Conservation (phyloP, 2,329 filamentous ascomycete species). For the Claviceps maximensis region DNA sequence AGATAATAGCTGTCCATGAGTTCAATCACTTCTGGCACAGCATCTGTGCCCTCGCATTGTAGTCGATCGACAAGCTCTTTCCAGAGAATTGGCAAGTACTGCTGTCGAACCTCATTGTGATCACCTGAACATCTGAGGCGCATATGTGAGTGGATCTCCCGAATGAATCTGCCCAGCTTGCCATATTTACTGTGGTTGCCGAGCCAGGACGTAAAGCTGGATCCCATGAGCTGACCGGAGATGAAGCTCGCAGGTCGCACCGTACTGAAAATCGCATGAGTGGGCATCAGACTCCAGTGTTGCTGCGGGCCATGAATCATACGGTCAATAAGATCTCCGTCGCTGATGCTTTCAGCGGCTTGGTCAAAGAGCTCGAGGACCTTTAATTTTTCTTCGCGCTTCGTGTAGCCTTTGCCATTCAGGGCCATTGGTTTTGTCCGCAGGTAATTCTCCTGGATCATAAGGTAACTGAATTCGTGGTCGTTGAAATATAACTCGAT, state of each 20-base stretch:
- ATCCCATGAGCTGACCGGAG: conserved; percentile 61
- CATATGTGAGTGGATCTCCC: conserved; percentile 97
- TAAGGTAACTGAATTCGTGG: conserved; percentile 91
- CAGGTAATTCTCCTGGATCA: conserved; percentile 98
- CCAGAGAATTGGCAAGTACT: conserved; percentile 86
- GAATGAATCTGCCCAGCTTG: conserved; percentile 66
- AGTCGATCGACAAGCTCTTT: conserved; percentile 62
- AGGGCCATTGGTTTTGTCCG: conserved; percentile 62
- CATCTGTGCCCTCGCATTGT: conserved; percentile 66
- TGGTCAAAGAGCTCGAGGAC: conserved; percentile 74
- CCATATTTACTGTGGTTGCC: conserved; percentile 85
- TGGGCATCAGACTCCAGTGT: conserved; percentile 96
- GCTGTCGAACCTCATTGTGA: conserved; percentile 83
- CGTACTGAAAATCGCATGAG: conserved; percentile 89
- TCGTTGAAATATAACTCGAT: conserved; percentile 99
- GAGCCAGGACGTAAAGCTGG: conserved; percentile 80
- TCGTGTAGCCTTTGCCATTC: conserved; percentile 39
- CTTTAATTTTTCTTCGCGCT: conserved; percentile 63
- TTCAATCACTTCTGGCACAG: conserved; percentile 71
- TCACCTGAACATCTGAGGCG: conserved; percentile 81
- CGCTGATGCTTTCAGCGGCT: conserved; percentile 90
- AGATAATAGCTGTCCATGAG: conserved; percentile 96
- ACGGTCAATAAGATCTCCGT: conserved; percentile 86
- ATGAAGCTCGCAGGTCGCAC: conserved; percentile 82
- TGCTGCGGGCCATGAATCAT: conserved; percentile 99